Evolutionary conservation across 257 asterid genomes (phyloP).

Genomic region (Phtheirospermum japonicum): DNA sequence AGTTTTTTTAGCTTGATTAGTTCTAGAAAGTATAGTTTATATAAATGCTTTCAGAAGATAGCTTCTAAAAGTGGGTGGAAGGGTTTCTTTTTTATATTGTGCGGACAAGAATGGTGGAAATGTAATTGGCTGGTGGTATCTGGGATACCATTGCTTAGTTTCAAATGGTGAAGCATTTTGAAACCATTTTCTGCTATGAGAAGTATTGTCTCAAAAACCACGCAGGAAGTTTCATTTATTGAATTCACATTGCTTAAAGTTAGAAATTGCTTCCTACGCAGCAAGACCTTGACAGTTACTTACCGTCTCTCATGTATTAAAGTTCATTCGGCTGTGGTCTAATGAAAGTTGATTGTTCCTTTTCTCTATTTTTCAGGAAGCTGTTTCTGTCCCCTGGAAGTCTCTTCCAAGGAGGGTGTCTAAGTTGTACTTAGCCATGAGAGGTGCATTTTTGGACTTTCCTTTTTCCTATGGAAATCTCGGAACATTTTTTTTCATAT

Average conservation of each 20-base stretch:
- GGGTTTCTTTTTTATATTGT: background rate
- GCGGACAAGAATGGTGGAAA: too few relatives aligned
- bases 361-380: constrained; percentile 50
- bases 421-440: constrained; percentile 81
- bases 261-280: too few relatives aligned
- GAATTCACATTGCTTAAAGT: background rate
- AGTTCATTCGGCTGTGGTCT: constrained; percentile 21
- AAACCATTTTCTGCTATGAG: too few relatives aligned
- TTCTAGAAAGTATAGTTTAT: background rate
- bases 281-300: background rate
- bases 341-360: constrained; percentile 18
- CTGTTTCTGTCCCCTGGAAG: constrained; percentile 83
- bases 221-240: background rate
- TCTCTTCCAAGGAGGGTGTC: constrained; percentile 81
- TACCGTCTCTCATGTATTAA: constrained; percentile 1
- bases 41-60: background rate
- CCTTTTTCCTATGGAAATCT: constrained; percentile 17
- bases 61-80: constrained; percentile 8
- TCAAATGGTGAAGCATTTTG: too few relatives aligned
- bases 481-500: background rate
- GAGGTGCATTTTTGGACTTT: constrained; percentile 48
- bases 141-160: too few relatives aligned
- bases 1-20: background rate
- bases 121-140: constrained; percentile 1
- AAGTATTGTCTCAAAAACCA: too few relatives aligned